A percentile compares a stretch with the other conserved stretches of the same genome.
These are phyloP conservation scores for Ulmus americana DNA, from an alignment of 331 rosid species.

Conservation along the genomic window DNA sequence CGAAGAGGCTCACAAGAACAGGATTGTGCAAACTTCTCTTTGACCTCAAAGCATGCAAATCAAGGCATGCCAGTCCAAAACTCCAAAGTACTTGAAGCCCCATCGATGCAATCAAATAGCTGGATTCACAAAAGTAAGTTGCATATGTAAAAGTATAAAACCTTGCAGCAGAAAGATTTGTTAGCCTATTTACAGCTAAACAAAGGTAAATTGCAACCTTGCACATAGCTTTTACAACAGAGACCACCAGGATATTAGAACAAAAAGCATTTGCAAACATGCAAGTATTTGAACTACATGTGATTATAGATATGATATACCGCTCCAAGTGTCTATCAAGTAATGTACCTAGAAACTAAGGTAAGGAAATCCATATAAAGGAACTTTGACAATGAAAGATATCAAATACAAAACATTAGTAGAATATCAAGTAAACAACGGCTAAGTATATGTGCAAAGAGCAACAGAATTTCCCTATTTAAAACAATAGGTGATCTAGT, in stretches of 20 bases:
- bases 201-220: neutral
- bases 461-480: neutral
- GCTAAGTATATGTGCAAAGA: neutral
- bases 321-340: neutral
- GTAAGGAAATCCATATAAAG: neutral
- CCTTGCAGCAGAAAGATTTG: neutral
- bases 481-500: constrained; percentile 2
- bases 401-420: neutral
- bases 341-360: neutral
- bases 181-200: neutral
- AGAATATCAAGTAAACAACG: neutral
- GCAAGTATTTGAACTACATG: neutral
- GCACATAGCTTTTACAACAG: neutral
- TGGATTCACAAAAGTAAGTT: constrained; percentile 22
- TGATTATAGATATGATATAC: neutral
- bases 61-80: constrained; percentile 45
- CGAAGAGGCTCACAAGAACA: constrained; percentile 36
- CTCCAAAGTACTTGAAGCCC: constrained; percentile 50
- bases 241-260: constrained; percentile 8
- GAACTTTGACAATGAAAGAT: neutral
- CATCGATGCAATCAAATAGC: constrained; percentile 46
- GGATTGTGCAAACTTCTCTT: constrained; percentile 40
- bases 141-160: neutral
- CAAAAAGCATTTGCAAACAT: constrained; percentile 1
- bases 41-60: constrained; percentile 41